phyloP scores from a whole-genome alignment of 441 rosid genomes.

The Aquilaria agallochum region DNA sequence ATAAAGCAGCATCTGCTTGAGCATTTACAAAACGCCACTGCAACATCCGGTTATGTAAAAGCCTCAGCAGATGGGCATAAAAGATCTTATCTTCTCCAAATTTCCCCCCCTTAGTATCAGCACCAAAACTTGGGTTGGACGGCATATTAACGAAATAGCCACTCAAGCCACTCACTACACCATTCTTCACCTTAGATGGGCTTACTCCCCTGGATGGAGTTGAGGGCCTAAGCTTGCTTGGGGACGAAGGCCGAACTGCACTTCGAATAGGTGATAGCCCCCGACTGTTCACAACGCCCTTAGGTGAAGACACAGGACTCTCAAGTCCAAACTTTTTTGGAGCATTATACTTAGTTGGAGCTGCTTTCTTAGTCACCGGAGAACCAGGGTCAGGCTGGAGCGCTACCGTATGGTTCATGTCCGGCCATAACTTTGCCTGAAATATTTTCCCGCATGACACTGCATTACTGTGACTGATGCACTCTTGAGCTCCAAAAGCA shows the following conservation, averaged over 20 bases:
- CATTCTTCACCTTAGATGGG: slow-evolving; percentile 65
- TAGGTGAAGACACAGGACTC: slow-evolving; percentile 50
- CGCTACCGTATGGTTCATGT: slow-evolving; percentile 37
- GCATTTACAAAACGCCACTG: slow-evolving; percentile 92
- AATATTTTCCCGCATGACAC: slow-evolving; percentile 25
- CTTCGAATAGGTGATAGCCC: slow-evolving; percentile 50
- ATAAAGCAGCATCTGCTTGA: slow-evolving; percentile 52
- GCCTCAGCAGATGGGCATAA: slow-evolving; percentile 70
- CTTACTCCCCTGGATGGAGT: slow-evolving; percentile 69
- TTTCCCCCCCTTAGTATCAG: slow-evolving; percentile 62
- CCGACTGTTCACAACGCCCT: slow-evolving; percentile 37
- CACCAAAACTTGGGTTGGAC: slow-evolving; percentile 75
- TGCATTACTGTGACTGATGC: slow-evolving; percentile 17
- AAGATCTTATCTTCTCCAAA: slow-evolving; percentile 54
- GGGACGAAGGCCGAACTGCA: slow-evolving; percentile 61
- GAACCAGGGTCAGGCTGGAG: slow-evolving; percentile 39
- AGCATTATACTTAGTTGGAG: slow-evolving; percentile 30
- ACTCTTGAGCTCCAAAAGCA: slow-evolving; percentile 39
- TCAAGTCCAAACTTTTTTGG: slow-evolving; percentile 48
- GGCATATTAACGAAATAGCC: slow-evolving; percentile 34
- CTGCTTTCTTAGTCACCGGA: slow-evolving; percentile 32
- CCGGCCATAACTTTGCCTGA: slow-evolving; percentile 62
- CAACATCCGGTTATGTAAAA: slow-evolving; percentile 66
- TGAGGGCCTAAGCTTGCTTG: slow-evolving; percentile 52
- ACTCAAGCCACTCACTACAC: slow-evolving; percentile 26